Base-by-base conservation (phyloP, 495 filamentous ascomycete genomes). In the Penicillium taxi region DNA sequence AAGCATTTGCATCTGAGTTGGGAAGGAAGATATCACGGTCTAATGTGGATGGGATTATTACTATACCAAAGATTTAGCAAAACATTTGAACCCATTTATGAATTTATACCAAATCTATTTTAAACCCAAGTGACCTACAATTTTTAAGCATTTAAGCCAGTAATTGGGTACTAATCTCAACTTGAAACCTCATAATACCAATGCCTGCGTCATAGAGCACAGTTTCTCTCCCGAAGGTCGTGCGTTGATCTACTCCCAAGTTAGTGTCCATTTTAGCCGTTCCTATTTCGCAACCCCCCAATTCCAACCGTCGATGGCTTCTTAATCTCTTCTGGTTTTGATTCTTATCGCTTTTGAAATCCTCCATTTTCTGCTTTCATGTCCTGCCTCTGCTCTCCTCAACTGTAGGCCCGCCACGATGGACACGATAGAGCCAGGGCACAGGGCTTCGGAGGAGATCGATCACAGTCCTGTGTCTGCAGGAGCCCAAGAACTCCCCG, bases 401-500 rank as follows among this genome's bases (percentile, higher is more conserved):
- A 31, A 45, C 38, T 40, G 37, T 34, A 36, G 41, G 47, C 50
- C 52, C 48, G 44, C 44, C 31, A 56, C 44, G 36, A 69, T 69
- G 66, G 63, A 65, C 52, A 50, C 47, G 34, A 48, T 53, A 40
- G 55, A 58, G 42, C 44, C 50, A 41, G 55, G 45, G 55, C 54
- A 57, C 56, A 58, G 62, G 57, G 54, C 45, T 40, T 56, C 56
- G 44, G 53, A 53, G 44, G 58, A 60, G 22, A 6, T 19, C n/a
- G 16, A 22, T n/a, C 39, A 42, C 41, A 39, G 44, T 45, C 45
- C 44, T 47, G 34, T 31, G 45, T 43, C 41, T 28, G 35, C 41
- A 41, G 48, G 17, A 41, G 32, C 34, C 14, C 65, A 75, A 32
- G 45, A 68, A 44, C 78, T 98, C 30, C 91, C 91, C 25, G 71